A percentile compares a stretch with the other conserved stretches of the same genome.
Evolutionary conservation across 1,284 basidiomycete genomes (phyloP).

Genomic region (Austroboletus novae-zelandiae): DNA sequence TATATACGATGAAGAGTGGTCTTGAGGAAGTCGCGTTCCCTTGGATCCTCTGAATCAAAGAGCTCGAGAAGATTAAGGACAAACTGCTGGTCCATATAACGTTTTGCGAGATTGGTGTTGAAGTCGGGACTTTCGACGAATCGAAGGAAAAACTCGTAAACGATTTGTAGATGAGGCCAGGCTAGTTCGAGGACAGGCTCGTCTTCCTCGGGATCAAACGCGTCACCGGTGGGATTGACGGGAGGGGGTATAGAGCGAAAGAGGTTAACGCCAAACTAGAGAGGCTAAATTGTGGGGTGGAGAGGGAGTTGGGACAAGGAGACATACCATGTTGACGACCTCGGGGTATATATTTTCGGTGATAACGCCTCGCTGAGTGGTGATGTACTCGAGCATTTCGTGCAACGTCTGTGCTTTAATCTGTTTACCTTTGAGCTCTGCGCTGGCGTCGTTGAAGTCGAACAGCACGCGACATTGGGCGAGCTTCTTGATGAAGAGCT

Average conservation of each 20-base stretch:
- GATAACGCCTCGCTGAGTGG: conserved; percentile 93
- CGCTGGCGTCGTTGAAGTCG: conserved; percentile 98
- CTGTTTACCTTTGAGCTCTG: conserved; percentile 96
- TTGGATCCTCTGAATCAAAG: conserved; percentile 98
- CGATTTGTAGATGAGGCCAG: conserved; percentile 99
- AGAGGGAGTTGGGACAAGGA: conserved; percentile 4
- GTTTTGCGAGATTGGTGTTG: conserved; percentile 97
- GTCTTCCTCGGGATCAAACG: conserved; percentile 99
- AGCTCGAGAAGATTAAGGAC: conserved; percentile 96
- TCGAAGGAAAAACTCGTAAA: conserved; percentile 99
- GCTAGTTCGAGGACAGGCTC: conserved; percentile 98
- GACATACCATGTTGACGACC: conserved; percentile 92
- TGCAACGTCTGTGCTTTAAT: conserved; percentile 98
- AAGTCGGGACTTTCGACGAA: conserved; percentile 99
- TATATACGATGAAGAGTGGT: conserved; percentile 99
- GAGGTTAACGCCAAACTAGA: conserved; percentile 92
- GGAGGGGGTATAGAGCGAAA: conserved; percentile 99
- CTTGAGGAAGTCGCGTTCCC: conserved; percentile 99
- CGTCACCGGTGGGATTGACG: conserved; percentile 96
- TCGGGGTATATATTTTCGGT: conserved; percentile 98
- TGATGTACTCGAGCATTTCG: conserved; percentile 99
- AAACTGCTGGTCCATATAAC: conserved; percentile 96
- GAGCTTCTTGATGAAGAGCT: conserved; percentile 93
- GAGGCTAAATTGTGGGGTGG: conserved; percentile 11
- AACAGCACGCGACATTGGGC: conserved; percentile 96